Base-by-base conservation (phyloP, 2,329 filamentous ascomycete genomes). In the Pseudocercospora ulei region DNA sequence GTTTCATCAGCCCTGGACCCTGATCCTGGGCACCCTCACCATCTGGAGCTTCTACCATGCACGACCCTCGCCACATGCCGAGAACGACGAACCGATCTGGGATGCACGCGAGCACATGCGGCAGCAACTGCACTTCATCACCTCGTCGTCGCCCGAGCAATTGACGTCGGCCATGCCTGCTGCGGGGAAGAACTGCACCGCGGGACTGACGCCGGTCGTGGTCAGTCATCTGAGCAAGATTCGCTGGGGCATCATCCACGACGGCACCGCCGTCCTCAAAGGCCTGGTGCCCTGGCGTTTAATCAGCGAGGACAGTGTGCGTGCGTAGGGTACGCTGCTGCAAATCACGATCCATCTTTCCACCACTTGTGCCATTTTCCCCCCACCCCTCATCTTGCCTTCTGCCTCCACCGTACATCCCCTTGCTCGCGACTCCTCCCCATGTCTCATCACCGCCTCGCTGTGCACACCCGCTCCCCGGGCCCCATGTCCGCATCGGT, bases 1-100 rank as follows among this genome's bases (percentile, higher is more conserved):
- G 0, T 77, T 77, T 51, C 73, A 78, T 49, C 72, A 76, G 11
- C 71, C 73, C 0, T 78, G 75, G 75, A 73, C 71, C 44, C 52
- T 78, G 7, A 78, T 77, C 48, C 59, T 79, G 1, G 71, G 71
- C 0, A 75, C 73, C 0, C 50, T 78, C 25, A 70, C 71, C 0
- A 67, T 69, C 19, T 78, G 74, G 73, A 67, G 69, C 0, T 74
- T 73, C 37, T 71, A 75, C 49, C 69, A 71, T 34, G 60, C 61
- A 13, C 50, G 47, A 13, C 40, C 49, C 16, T 23, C 18, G n/a
- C 39, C 12, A 29, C 42, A 27, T 41, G 20, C n/a, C 35, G 43
- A 44, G 2, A 48, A 50, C 2, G 56, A 61, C 5, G 62, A 63
- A 6, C 62, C 44, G 16, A 65, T 70, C 0, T 72, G 68, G 69